phyloP scores from a whole-genome alignment of 2,329 filamentous ascomycete species.

The Trichoderma semiorbis region DNA sequence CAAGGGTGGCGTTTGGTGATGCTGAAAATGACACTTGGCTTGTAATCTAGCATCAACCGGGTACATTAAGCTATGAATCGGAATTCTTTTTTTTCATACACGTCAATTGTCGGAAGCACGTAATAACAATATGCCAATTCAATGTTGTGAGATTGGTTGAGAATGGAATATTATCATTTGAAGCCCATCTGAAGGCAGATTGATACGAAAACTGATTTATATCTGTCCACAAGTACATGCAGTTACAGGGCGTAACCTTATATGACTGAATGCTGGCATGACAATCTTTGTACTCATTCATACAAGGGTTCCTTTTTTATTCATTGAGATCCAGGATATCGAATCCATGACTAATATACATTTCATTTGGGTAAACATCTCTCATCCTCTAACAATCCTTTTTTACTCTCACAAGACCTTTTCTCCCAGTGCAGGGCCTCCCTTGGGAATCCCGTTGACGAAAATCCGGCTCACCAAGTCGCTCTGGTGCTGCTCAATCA shows the following conservation, averaged over 20 bases:
- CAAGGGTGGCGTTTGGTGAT: conserved; percentile 17
- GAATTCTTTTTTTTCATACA: not conserved
- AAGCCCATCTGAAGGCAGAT: not conserved
- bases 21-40: conserved; percentile 13
- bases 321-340: not conserved
- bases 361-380: not conserved
- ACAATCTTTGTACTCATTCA: not conserved
- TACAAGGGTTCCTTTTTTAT: not conserved
- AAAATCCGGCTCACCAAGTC: conserved; percentile 54
- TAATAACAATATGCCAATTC: not conserved
- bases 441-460: conserved; percentile 38
- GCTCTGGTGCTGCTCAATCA: conserved; percentile 70
- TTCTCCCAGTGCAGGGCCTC: conserved; percentile 37
- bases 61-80: conserved; percentile 16
- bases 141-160: not conserved
- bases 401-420: conserved; percentile 32
- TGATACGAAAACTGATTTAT: too few relatives aligned
- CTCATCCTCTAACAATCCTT: not conserved
- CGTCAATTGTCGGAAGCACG: not conserved
- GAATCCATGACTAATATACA: conserved; percentile 6
- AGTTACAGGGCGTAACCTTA: too few relatives aligned
- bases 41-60: conserved; percentile 17
- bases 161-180: not conserved
- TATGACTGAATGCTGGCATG: not conserved
- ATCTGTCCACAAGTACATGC: not conserved